Conservation (phyloP, 2,329 filamentous ascomycete species). For the Alternaria sp. region DNA sequence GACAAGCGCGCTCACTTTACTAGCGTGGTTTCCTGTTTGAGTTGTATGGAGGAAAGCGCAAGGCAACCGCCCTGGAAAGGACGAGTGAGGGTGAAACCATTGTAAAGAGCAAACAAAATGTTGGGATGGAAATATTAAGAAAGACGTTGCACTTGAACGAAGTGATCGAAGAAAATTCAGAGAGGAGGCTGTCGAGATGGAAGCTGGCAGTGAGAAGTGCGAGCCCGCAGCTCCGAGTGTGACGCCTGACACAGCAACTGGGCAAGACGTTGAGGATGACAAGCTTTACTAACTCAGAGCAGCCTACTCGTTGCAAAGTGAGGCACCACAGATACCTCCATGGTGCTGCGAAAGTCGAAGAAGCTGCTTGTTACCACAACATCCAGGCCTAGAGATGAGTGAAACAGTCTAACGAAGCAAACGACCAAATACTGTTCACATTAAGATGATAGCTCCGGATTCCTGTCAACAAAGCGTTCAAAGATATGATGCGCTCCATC, state of each 20-base stretch:
- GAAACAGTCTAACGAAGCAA: neutral
- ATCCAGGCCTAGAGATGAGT: neutral
- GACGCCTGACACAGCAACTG: neutral
- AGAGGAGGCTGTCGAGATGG: neutral
- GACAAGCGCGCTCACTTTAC: neutral
- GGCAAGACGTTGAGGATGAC: neutral
- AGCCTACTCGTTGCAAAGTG: neutral
- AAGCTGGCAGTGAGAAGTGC: neutral
- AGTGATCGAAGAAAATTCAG: neutral
- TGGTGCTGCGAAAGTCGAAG: neutral
- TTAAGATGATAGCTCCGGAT: neutral
- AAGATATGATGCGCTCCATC: neutral
- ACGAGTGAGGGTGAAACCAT: neutral
- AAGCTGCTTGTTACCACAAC: neutral
- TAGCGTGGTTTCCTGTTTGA: slow-evolving; percentile 1
- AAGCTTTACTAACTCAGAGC: neutral
- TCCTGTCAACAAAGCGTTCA: neutral
- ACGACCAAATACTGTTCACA: neutral
- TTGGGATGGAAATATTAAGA: too few species aligned
- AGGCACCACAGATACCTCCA: neutral
- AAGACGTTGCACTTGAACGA: neutral
- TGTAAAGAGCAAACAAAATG: neutral
- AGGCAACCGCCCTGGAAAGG: neutral
- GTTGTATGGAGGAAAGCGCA: neutral
- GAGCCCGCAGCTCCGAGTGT: neutral